These are phyloP conservation scores for Pseudozyma thailandica DNA, from an alignment of 1,284 basidiomycete genomes.

Conservation along the genomic window DNA sequence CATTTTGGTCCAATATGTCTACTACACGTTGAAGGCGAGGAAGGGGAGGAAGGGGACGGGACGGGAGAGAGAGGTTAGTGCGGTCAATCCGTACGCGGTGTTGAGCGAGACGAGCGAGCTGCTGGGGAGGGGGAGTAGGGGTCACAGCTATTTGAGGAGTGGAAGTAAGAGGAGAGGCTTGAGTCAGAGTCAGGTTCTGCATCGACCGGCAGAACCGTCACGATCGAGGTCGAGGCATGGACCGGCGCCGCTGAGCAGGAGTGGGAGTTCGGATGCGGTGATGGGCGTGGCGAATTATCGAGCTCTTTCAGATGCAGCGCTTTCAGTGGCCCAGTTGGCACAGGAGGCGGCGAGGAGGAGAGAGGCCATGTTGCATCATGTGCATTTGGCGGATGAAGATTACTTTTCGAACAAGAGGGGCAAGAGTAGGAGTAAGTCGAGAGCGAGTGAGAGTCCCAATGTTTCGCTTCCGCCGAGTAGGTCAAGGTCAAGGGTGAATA, in stretches of 20 bases:
- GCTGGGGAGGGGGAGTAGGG: slow-evolving; percentile 19
- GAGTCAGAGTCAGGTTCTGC: slow-evolving; percentile 21
- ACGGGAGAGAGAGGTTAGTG: slow-evolving; percentile 16
- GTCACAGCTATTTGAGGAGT: slow-evolving; percentile 22
- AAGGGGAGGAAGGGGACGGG: slow-evolving; percentile 4
- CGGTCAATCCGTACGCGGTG: slow-evolving; percentile 32
- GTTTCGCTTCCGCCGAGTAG: slow-evolving; percentile 17
- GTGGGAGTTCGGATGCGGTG: slow-evolving; percentile 14
- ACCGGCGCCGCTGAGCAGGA: slow-evolving; percentile 19
- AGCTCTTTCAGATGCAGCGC: slow-evolving; percentile 46
- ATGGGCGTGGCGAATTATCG: slow-evolving; percentile 34
- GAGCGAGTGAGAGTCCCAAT: slow-evolving; percentile 14
- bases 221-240: slow-evolving; percentile 27
- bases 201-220: background rate
- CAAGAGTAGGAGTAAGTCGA: slow-evolving; percentile 27
- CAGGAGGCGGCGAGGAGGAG: slow-evolving; percentile 44
- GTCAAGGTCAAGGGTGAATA: slow-evolving; percentile 29
- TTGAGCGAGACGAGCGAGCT: slow-evolving; percentile 42
- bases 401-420: slow-evolving; percentile 27
- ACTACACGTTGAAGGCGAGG: slow-evolving; percentile 43
- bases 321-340: slow-evolving; percentile 52
- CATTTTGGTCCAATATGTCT: slow-evolving; percentile 54
- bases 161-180: slow-evolving; percentile 19
- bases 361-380: slow-evolving; percentile 28
- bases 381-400: slow-evolving; percentile 17